Percentiles rank a stretch among this genome's conserved stretches.
phyloP scores from a whole-genome alignment of 2,329 filamentous ascomycete genomes.

The Nannizziopsis barbatae region DNA sequence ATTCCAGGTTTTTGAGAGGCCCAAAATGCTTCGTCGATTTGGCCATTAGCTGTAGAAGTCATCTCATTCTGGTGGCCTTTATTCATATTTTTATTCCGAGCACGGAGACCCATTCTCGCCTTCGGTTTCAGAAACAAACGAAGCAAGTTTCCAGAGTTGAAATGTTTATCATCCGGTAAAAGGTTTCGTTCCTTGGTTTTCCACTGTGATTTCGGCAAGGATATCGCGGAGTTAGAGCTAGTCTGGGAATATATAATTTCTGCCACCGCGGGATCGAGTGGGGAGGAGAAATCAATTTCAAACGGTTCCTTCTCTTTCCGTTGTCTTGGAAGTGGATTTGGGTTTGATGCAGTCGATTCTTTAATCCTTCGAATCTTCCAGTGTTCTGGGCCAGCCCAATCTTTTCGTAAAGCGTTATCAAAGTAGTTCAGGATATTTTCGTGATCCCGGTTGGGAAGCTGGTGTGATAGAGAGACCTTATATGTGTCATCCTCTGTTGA shows the following conservation, averaged over 20 bases:
- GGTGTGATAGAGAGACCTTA: conserved; percentile 64
- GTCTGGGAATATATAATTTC: conserved; percentile 74
- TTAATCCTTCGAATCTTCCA: conserved; percentile 97
- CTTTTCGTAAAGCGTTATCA: conserved; percentile 89
- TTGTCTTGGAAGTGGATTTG: conserved; percentile 41
- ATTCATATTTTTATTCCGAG: conserved; percentile 38
- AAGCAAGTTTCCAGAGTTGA: conserved; percentile 83
- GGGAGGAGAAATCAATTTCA: conserved; percentile 76
- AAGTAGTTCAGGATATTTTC: conserved; percentile 98
- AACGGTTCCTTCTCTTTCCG: conserved; percentile 96
- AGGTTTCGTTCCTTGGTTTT: conserved; percentile 87
- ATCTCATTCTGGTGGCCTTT: conserved; percentile 35
- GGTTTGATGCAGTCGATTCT: conserved; percentile 48
- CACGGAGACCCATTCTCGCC: conserved; percentile 63
- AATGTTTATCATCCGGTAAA: conserved; percentile 94
- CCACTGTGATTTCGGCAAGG: conserved; percentile 86
- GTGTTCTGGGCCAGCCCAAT: conserved; percentile 96
- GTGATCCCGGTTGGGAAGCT: conserved; percentile 57
- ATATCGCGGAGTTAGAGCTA: conserved; percentile 67
- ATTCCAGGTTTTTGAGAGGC: conserved; percentile 52
- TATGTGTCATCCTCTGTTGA: conserved; percentile 55
- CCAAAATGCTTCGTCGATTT: conserved; percentile 96
- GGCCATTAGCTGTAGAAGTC: conserved; percentile 53
- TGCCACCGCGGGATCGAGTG: conserved; percentile 58
- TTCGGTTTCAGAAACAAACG: conserved; percentile 91